phyloP scores from a whole-genome alignment of 441 rosid genomes.

The Francoa sonchifolia region DNA sequence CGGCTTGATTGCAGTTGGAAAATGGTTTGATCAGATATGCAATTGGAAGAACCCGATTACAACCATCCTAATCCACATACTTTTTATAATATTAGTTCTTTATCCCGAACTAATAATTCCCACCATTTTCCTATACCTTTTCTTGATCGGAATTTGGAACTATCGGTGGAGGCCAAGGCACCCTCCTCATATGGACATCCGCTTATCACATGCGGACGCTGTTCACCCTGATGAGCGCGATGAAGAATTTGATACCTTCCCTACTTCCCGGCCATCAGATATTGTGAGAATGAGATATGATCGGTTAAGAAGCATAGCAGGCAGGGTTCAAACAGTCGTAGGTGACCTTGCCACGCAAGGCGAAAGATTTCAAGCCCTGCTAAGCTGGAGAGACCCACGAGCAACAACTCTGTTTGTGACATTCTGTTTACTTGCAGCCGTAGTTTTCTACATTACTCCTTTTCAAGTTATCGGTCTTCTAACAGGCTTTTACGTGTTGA shows the following conservation, averaged over 20 bases:
- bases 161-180: conserved; percentile 60
- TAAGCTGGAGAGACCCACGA: conserved; percentile 88
- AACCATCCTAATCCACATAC: conserved; percentile 53
- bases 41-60: conserved; percentile 76
- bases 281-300: conserved; percentile 67
- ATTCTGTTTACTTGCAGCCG: conserved; percentile 59
- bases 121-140: conserved; percentile 67
- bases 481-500: conserved; percentile 27
- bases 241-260: conserved; percentile 81
- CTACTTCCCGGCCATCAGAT: conserved; percentile 51
- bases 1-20: conserved; percentile 44
- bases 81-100: conserved; percentile 53
- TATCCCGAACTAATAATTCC: conserved; percentile 73
- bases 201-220: conserved; percentile 64
- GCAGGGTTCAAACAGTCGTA: conserved; percentile 58
- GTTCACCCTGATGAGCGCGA: conserved; percentile 74
- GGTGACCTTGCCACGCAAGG: conserved; percentile 81
- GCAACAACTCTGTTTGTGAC: conserved; percentile 59
- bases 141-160: conserved; percentile 74
- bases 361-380: conserved; percentile 50
- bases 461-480: conserved; percentile 43
- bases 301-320: conserved; percentile 60
- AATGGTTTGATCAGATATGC: conserved; percentile 67
- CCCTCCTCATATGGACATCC: conserved; percentile 78
- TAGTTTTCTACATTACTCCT: conserved; percentile 51